These are phyloP conservation scores for Tympanopsis confertula DNA, from an alignment of 2,329 filamentous ascomycete species.

Conservation along the genomic window DNA sequence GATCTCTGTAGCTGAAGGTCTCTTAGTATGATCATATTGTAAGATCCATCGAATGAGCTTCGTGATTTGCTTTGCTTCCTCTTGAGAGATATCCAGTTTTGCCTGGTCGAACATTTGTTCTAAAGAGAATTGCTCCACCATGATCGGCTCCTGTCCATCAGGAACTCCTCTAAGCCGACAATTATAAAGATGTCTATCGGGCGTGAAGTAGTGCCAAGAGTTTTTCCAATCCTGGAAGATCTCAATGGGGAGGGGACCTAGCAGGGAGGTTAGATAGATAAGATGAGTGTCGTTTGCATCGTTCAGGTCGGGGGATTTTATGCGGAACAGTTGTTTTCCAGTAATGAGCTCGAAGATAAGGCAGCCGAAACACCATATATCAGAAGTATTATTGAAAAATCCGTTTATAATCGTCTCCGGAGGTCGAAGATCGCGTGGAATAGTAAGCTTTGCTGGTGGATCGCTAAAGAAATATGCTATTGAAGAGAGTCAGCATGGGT, in stretches of 20 bases:
- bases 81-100: slow-evolving; percentile 9
- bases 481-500: slow-evolving; percentile 2
- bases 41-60: slow-evolving; percentile 15
- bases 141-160: slow-evolving; percentile 9
- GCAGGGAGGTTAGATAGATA: slow-evolving; percentile 6
- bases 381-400: slow-evolving; percentile 9
- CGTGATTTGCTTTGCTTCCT: slow-evolving; percentile 12
- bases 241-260: slow-evolving; percentile 10
- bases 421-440: slow-evolving; percentile 12
- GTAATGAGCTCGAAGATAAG: slow-evolving; percentile 17
- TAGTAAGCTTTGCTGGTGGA: slow-evolving; percentile 10
- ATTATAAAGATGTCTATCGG: slow-evolving; percentile 12
- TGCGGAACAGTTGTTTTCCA: slow-evolving; percentile 13
- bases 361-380: slow-evolving; percentile 18
- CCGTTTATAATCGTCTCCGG: slow-evolving; percentile 15
- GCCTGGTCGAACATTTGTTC: slow-evolving; percentile 13
- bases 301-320: slow-evolving; percentile 7
- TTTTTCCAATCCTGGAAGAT: slow-evolving; percentile 10
- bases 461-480: slow-evolving; percentile 13
- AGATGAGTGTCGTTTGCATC: slow-evolving; percentile 12
- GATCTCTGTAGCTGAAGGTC: slow-evolving; percentile 14
- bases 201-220: slow-evolving; percentile 13
- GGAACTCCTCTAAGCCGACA: slow-evolving; percentile 10
- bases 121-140: slow-evolving; percentile 11
- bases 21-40: slow-evolving; percentile 15